Evolutionary conservation across 371 early-diverging fungal species (phyloP), one percentile per base, ranked within the genome.

Genomic region (Syncephalastrum racemosum): DNA sequence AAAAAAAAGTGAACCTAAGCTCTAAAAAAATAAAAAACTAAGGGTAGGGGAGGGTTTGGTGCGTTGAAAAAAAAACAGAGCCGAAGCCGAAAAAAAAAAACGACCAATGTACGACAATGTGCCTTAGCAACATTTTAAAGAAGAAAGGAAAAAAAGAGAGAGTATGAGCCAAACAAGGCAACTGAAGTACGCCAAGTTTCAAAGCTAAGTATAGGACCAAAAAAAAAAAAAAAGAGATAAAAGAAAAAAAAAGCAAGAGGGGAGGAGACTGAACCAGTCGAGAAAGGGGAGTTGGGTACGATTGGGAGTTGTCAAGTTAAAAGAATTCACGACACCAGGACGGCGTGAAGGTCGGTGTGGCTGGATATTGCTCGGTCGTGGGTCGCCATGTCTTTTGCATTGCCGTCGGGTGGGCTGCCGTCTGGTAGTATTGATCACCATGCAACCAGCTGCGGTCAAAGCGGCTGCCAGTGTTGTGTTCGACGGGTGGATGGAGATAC

Each of bases 281-380:
- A 27, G 27, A 27, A 15, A 39, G 3, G 51, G 25, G 49, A 23
- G n/a, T 44, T 44, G n/a, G n/a, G n/a, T 44, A 19, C 19, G n/a
- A 19, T 44, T 44, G 44, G 13, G 16, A 4, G 36, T 4, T 14
- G 14, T 31, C 13, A 14, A 14, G 42, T 52, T 52, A 50, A 50
- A 50, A 31, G 31, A 50, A 50, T 22, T 50, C 50, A 18, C 24
- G 23, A 14, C 50, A 50, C 50, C 50, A 50, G 18, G 31, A 31
- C 4, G 50, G 50, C 18, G 53, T 52, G 14, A 52, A 16, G 20
- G 24, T 22, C 16, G 24, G 55, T 5, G 25, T 45, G 22, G 46
- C 25, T 15, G 55, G 46, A 56, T 56, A 42, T 3, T 25, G 36
- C 36, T 46, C 42, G 22, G 23, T 56, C 16, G 23, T 46, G 24